These are phyloP conservation scores for Verticillium longisporum DNA, from an alignment of 2,329 filamentous ascomycete genomes.

Conservation along the genomic window DNA sequence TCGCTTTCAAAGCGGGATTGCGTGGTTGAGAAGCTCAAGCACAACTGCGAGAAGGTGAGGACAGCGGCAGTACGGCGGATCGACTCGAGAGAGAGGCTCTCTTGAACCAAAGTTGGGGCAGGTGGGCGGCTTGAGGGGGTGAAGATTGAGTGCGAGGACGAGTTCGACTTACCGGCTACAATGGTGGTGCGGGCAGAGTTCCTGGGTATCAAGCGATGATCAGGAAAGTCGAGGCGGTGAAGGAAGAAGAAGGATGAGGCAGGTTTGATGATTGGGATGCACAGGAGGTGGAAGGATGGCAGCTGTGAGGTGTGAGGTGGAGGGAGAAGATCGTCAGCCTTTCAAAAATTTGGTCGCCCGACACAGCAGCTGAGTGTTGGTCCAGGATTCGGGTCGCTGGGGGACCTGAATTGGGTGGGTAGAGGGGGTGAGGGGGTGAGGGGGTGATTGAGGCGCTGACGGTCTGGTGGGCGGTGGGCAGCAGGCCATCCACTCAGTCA, in stretches of 20 bases:
- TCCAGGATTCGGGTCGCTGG: not conserved
- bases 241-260: slow-evolving; percentile 9
- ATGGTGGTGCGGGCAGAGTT: not conserved
- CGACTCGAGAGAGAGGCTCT: not conserved
- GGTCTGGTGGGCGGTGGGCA: not conserved
- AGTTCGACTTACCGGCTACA: not conserved
- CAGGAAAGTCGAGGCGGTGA: slow-evolving; percentile 10
- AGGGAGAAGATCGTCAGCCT: slow-evolving; percentile 15
- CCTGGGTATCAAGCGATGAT: slow-evolving; percentile 11
- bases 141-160: not conserved
- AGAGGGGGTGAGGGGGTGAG: not conserved
- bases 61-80: not conserved
- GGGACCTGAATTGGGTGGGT: not conserved
- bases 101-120: not conserved
- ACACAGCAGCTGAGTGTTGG: slow-evolving; percentile 1
- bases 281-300: slow-evolving; percentile 8
- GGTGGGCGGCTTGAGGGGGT: not conserved
- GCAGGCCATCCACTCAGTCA: not conserved
- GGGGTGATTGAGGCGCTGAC: not conserved
- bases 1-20: not conserved
- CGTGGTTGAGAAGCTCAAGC: not conserved
- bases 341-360: slow-evolving; percentile 14
- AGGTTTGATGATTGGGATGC: slow-evolving; percentile 10
- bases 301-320: slow-evolving; percentile 10
- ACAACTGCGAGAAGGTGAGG: not conserved